A percentile compares a stretch with the other conserved stretches of the same genome.
phyloP scores from a whole-genome alignment of 371 early-diverging fungal species.

The Nematocida sp. region DNA sequence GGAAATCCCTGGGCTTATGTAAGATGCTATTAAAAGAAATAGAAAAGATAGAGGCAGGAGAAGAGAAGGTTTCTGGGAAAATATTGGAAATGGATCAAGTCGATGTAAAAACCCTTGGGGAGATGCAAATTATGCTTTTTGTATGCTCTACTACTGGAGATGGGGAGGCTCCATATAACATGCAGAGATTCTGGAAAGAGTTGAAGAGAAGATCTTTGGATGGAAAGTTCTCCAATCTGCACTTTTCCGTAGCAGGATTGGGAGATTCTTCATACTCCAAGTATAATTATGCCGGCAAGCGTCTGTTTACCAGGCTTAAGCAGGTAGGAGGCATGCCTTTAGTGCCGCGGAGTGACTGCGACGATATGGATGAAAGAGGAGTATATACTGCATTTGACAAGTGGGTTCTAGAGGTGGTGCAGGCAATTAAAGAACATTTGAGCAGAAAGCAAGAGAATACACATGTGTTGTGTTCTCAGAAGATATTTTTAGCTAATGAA shows the following conservation, averaged over 20 bases:
- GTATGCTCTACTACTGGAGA: slow-evolving; percentile 65
- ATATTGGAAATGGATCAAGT: slow-evolving; percentile 15
- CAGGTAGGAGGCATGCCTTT: slow-evolving; percentile 79
- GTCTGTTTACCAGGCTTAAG: slow-evolving; percentile 75
- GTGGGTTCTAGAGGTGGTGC: slow-evolving; percentile 14
- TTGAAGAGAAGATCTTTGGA: slow-evolving; percentile 46
- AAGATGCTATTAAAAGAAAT: too few species aligned
- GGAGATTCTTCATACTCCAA: slow-evolving; percentile 64
- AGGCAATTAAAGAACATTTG: not conserved
- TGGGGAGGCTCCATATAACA: slow-evolving; percentile 63
- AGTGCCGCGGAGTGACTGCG: slow-evolving; percentile 76
- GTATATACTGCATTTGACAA: slow-evolving; percentile 55
- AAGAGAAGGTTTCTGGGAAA: too few species aligned
- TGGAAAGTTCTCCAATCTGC: slow-evolving; percentile 33
- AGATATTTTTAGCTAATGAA: not conserved
- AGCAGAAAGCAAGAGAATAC: not conserved
- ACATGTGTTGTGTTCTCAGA: not conserved
- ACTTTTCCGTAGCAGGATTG: slow-evolving; percentile 64
- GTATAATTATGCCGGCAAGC: slow-evolving; percentile 87
- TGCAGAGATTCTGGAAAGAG: slow-evolving; percentile 56
- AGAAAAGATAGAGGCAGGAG: too few species aligned
- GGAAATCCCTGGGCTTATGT: slow-evolving; percentile 53
- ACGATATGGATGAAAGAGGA: slow-evolving; percentile 91
- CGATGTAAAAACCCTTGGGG: not conserved
- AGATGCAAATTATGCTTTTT: slow-evolving; percentile 58